phyloP scores from a whole-genome alignment of 805 yeast species.

The Phaffomyces antillensis region DNA sequence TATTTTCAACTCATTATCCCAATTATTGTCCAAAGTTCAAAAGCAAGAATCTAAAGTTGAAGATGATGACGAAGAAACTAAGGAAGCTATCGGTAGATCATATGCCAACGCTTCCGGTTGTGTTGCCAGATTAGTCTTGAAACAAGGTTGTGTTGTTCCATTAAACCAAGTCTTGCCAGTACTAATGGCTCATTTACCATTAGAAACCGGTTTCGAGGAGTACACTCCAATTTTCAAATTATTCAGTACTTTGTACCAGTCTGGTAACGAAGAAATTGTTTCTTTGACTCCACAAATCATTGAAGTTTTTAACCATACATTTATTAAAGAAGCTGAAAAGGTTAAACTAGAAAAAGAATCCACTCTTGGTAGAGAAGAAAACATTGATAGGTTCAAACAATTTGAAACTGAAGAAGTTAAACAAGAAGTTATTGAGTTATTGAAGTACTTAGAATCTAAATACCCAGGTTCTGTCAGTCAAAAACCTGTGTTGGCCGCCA shows the following conservation, averaged over 20 bases:
- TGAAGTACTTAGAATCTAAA: conserved; percentile 63
- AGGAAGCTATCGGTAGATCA: conserved; percentile 74
- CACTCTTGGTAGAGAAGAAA: conserved; percentile 81
- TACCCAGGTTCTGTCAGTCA: conserved; percentile 56
- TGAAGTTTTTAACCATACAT: conserved; percentile 61
- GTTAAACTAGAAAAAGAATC: conserved; percentile 62
- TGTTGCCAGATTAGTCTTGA: conserved; percentile 84
- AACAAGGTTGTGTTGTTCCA: conserved; percentile 68
- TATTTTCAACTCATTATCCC: conserved; percentile 60
- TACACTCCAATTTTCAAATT: conserved; percentile 83
- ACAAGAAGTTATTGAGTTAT: conserved; percentile 56
- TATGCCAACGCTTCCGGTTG: conserved; percentile 96
- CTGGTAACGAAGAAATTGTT: conserved; percentile 48
- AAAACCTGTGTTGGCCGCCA: conserved; percentile 28
- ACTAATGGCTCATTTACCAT: conserved; percentile 72
- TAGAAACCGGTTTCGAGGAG: conserved; percentile 85
- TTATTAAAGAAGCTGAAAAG: conserved; percentile 69
- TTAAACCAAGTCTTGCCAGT: conserved; percentile 68
- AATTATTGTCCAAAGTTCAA: conserved; percentile 72
- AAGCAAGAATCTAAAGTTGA: conserved; percentile 48
- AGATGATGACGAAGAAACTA: conserved; percentile 67
- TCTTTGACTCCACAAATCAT: conserved; percentile 54
- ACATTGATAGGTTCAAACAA: conserved; percentile 70
- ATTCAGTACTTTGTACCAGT: conserved; percentile 63
- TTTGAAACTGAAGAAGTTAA: conserved; percentile 66